Conservation (phyloP, 169 alveolate genomes). For the Perkinsus marinus region DNA sequence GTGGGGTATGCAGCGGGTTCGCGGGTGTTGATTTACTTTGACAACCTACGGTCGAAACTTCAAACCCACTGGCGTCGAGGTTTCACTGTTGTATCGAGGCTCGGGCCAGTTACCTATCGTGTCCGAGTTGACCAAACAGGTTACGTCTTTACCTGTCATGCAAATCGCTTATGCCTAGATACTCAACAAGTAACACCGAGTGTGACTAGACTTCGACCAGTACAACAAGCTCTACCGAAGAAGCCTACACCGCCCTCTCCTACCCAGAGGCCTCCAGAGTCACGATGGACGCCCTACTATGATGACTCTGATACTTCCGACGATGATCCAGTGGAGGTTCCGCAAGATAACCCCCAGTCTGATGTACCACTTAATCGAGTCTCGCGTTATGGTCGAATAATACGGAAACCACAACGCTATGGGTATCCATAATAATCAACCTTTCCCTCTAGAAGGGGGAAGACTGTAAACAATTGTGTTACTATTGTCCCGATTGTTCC, state of each 20-base stretch:
- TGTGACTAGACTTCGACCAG: neutral
- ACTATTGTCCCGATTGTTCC: neutral
- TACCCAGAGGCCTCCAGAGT: neutral
- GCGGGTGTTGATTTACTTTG: neutral
- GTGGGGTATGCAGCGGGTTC: neutral
- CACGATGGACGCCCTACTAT: neutral
- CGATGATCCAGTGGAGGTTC: neutral
- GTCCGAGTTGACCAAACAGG: neutral
- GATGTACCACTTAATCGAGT: neutral
- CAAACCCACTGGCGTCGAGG: neutral
- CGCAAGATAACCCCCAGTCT: no score
- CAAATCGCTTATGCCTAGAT: neutral
- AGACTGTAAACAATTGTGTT: neutral
- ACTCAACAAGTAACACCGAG: neutral
- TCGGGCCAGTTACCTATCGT: neutral
- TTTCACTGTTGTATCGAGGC: neutral
- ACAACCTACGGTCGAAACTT: neutral
- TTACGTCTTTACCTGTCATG: neutral
- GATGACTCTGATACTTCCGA: neutral
- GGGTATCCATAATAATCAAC: neutral
- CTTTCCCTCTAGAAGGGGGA: neutral
- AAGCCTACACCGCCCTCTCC: neutral
- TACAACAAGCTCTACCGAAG: neutral
- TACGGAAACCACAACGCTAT: neutral
- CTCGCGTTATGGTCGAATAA: neutral